Evolutionary conservation across 768 basidiomycete genomes (phyloP), one percentile per base, ranked within the genome.

Genomic region (Boletus coccyginus): DNA sequence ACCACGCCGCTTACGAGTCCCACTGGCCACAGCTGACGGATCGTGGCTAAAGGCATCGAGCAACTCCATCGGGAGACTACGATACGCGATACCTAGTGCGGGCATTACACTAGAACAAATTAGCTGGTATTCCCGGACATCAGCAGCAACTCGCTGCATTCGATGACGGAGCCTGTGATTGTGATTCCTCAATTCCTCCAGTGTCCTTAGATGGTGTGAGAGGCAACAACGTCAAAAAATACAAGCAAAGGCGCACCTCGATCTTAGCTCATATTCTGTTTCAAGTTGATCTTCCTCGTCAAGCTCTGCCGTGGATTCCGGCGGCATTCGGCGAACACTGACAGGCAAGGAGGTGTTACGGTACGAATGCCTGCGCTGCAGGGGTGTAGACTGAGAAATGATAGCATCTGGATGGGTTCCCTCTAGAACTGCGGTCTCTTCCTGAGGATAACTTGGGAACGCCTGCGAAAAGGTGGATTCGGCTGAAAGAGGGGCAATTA

Each of bases 31-130:
- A n/a, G 85, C 83, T 3, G 87, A 82, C 46, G 90, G 90, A 66
- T 92, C 90, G 56, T 88, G 88, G 38, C 79, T 81, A 63, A 90
- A 84, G 3, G 88, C 86, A 47, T 91, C 89, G 38, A 90, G 70
- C 8, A 92, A 76, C 21, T 90, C 87, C 60, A 75, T 74, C 8
- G 90, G 85, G 40, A 92, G 74, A 39, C 74, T 72, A 16, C 65
- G 72, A 60, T 83, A 75, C 9, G 75, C 68, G 31, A 81, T 68
- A 16, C 78, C 82, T 24, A 86, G 73, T 5, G 77, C 67, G 24
- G 74, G 74, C 56, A 79, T 75, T 40, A 86, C 72, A 33, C 75
- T 74, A n/a, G 77, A 70, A 61, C 84, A 87, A 12, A 85, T 71
- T 10, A 74, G 63, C 55, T 91, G 87, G 56, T 85, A 88, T 48